phyloP scores from a whole-genome alignment of 768 basidiomycete genomes.

The Termitomyces sp. region DNA sequence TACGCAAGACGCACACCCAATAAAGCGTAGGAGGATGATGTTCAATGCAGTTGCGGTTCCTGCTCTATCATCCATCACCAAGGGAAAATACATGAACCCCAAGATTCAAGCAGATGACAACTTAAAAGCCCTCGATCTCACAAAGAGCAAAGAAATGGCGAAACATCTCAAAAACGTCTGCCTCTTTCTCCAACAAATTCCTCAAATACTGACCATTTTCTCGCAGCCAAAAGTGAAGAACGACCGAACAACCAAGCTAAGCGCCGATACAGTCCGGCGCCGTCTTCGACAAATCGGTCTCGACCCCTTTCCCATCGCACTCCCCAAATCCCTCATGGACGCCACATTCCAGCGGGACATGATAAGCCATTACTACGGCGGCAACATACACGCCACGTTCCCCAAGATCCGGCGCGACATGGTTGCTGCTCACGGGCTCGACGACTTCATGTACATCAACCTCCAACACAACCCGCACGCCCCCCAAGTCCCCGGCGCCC shows the following conservation, averaged over 20 bases:
- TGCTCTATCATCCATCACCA: not conserved
- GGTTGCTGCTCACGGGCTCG: constrained; percentile 20
- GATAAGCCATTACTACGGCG: constrained; percentile 28
- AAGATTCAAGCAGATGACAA: not conserved
- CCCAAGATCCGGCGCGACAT: constrained; percentile 16
- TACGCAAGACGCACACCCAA: not conserved
- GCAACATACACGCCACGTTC: constrained; percentile 22
- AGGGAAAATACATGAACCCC: not conserved
- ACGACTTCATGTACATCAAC: constrained; percentile 29
- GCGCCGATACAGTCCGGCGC: not conserved
- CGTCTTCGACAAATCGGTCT: constrained; percentile 17
- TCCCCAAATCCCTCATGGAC: constrained; percentile 20
- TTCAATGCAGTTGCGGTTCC: not conserved
- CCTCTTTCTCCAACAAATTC: not conserved
- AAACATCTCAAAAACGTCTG: not conserved
- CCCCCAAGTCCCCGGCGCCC: constrained; percentile 27
- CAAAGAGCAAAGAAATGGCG: not conserved
- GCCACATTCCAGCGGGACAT: constrained; percentile 22
- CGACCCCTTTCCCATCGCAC: constrained; percentile 17
- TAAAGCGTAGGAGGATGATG: not conserved
- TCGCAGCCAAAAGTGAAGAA: not conserved
- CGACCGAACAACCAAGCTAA: not conserved
- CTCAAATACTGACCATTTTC: not conserved
- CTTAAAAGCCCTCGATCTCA: not conserved
- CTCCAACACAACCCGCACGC: constrained; percentile 26